A percentile compares a stretch with the other conserved stretches of the same genome.
Conservation (phyloP, 805 yeast genomes). For the Yarrowia bubula region DNA sequence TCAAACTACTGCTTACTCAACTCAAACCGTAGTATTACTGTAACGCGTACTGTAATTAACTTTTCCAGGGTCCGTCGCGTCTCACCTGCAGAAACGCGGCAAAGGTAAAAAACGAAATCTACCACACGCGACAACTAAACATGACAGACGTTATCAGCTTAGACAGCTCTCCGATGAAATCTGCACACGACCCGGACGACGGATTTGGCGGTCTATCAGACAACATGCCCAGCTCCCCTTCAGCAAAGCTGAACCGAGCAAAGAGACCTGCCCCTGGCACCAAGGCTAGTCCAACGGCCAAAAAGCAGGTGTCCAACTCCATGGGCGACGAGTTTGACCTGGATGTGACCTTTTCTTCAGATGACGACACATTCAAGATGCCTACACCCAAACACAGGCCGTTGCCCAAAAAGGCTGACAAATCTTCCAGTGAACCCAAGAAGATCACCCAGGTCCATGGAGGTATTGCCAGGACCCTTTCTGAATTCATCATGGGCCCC, state of each 20-base stretch:
- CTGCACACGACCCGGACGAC: neutral
- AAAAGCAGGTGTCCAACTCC: neutral
- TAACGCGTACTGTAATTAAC: neutral
- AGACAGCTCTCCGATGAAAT: neutral
- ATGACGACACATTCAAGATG: neutral
- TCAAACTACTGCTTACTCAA: too few species aligned
- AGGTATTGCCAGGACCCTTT: neutral
- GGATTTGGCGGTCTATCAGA: neutral
- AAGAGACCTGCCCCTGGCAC: constrained; percentile 1
- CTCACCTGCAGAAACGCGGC: neutral
- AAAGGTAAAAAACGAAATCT: neutral
- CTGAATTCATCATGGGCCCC: constrained; percentile 10
- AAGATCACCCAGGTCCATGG: constrained; percentile 15
- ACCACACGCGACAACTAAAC: neutral
- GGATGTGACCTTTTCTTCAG: neutral
- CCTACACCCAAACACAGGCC: neutral
- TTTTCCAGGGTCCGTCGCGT: neutral
- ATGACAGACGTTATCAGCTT: neutral
- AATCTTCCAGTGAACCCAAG: neutral
- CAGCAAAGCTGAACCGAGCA: neutral
- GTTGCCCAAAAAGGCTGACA: neutral
- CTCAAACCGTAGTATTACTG: too few species aligned
- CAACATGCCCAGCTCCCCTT: neutral
- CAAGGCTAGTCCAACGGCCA: neutral
- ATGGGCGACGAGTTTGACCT: constrained; percentile 8